Conservation (phyloP, 192 early-diverging fungal species). For the Backusella australiensis region DNA sequence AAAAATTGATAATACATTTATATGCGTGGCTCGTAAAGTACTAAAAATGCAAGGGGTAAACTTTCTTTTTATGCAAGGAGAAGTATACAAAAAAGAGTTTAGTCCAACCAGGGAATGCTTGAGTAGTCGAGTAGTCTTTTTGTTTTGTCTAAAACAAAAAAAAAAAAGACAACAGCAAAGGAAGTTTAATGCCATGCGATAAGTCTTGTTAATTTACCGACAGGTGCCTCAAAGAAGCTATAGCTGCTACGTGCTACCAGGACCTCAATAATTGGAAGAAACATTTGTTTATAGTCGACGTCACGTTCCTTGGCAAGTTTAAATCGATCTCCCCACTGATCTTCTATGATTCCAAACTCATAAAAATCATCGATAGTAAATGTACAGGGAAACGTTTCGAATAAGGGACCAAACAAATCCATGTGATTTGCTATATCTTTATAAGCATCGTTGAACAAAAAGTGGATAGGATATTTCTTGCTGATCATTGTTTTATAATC, state of each 20-base stretch:
- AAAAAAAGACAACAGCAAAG: neutral
- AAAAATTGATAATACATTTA: neutral
- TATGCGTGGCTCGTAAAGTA: neutral
- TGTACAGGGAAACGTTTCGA: constrained; percentile 18
- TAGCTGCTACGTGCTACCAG: constrained; percentile 21
- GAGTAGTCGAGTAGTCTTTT: neutral
- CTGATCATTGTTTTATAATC: constrained; percentile 14
- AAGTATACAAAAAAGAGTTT: neutral
- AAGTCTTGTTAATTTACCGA: constrained; percentile 14
- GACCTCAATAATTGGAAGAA: constrained; percentile 19
- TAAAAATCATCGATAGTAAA: constrained; percentile 22
- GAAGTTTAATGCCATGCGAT: constrained; percentile 18
- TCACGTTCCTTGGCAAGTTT: neutral
- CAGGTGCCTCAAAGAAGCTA: constrained; percentile 26
- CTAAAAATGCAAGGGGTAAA: constrained; percentile 1
- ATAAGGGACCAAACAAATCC: constrained; percentile 16
- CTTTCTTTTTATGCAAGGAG: neutral
- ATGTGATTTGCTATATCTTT: neutral
- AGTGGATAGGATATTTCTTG: constrained; percentile 15
- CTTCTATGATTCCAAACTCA: neutral
- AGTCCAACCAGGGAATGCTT: neutral
- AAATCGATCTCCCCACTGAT: constrained; percentile 1
- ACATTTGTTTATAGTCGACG: constrained; percentile 11
- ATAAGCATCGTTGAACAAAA: constrained; percentile 15
- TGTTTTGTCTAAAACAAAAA: neutral